phyloP scores from a whole-genome alignment of 495 filamentous ascomycete genomes.

The Xylaria flabelliformis region DNA sequence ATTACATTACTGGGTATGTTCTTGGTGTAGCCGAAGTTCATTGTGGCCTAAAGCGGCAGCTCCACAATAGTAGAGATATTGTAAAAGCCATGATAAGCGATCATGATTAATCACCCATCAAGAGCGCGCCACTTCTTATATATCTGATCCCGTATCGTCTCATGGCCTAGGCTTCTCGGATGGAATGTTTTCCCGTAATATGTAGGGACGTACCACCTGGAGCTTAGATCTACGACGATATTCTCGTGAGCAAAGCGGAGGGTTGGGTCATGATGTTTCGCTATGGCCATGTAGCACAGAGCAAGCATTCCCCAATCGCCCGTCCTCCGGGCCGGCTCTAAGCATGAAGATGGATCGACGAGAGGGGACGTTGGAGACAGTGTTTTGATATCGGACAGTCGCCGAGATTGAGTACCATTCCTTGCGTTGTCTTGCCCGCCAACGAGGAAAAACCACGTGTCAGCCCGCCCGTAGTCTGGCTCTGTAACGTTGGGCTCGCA shows the following conservation, averaged over 20 bases:
- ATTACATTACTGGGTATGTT: background rate
- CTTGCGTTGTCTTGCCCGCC: slow-evolving; percentile 46
- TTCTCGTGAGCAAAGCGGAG: slow-evolving; percentile 35
- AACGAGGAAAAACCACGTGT: slow-evolving; percentile 58
- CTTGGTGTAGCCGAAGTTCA: background rate
- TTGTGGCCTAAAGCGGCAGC: background rate
- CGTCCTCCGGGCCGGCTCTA: slow-evolving; percentile 35
- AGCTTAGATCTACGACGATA: slow-evolving; percentile 35
- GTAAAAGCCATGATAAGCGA: background rate
- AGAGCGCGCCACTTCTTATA: slow-evolving; percentile 42
- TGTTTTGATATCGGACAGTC: slow-evolving; percentile 18
- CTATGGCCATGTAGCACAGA: slow-evolving; percentile 50
- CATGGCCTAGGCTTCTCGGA: slow-evolving; percentile 46
- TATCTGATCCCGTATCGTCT: slow-evolving; percentile 43
- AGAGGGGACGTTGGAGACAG: slow-evolving; percentile 37
- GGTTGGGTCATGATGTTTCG: slow-evolving; percentile 39
- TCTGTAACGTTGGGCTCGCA: slow-evolving; percentile 53
- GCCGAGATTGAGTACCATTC: slow-evolving; percentile 25
- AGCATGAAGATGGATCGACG: slow-evolving; percentile 41
- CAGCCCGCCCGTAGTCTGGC: slow-evolving; percentile 45
- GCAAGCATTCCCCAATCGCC: slow-evolving; percentile 50
- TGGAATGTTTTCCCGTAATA: slow-evolving; percentile 56
- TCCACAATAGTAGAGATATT: background rate
- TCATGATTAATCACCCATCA: background rate
- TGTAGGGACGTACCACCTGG: slow-evolving; percentile 53